Conservation (phyloP, 2,329 filamentous ascomycete species). For the Atkinsonella texensis region DNA sequence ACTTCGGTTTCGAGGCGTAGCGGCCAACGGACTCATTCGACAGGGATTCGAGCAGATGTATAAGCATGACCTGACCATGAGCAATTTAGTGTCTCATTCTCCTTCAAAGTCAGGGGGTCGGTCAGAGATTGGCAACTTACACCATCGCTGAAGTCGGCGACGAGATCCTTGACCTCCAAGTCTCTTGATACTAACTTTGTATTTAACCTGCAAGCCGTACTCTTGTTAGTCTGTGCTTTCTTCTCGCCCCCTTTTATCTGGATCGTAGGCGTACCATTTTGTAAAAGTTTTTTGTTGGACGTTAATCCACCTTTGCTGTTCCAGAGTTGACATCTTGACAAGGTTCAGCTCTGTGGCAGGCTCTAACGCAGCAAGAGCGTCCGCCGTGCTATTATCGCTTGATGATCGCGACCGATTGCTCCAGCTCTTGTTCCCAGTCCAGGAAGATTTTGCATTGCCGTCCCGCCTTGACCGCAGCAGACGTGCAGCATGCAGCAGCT, state of each 20-base stretch:
- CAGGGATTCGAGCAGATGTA: conserved; percentile 93
- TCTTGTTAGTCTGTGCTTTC: conserved; percentile 5
- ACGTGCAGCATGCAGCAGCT: conserved; percentile 37
- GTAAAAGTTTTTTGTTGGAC: conserved; percentile 99
- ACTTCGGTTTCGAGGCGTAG: conserved; percentile 91
- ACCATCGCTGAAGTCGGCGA: conserved; percentile 83
- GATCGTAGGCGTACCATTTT: conserved; percentile 52
- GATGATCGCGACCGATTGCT: conserved; percentile 24
- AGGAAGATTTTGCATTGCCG: conserved; percentile 12
- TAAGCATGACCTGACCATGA: conserved; percentile 63
- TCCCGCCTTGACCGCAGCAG: conserved; percentile 31
- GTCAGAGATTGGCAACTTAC: conserved; percentile 41
- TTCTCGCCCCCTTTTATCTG: not conserved
- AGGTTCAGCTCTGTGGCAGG: conserved; percentile 37
- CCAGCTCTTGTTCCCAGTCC: conserved; percentile 9
- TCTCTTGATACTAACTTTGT: conserved; percentile 75
- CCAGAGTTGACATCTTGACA: conserved; percentile 50
- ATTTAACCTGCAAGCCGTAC: conserved; percentile 58
- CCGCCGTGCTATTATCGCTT: conserved; percentile 21
- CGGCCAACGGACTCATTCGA: conserved; percentile 89
- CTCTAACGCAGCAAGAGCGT: conserved; percentile 33
- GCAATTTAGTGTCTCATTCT: conserved; percentile 8
- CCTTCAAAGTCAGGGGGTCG: not conserved
- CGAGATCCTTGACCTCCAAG: conserved; percentile 75
- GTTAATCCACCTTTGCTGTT: conserved; percentile 57